Conservation (phyloP, 805 yeast genomes). For the Phaffomyces opuntiae region DNA sequence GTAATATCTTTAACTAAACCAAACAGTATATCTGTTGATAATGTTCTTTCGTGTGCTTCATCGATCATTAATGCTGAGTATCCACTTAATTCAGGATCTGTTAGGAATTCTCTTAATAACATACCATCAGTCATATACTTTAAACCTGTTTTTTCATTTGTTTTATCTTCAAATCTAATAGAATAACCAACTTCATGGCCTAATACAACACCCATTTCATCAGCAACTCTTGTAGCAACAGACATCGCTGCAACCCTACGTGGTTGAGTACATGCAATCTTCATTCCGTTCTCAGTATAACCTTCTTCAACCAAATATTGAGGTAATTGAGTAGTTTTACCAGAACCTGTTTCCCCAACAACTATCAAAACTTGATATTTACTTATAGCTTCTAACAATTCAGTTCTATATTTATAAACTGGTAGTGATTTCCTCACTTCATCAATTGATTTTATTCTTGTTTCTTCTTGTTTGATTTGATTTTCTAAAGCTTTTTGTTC, state of each 20-base stretch:
- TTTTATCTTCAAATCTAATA: constrained; percentile 78
- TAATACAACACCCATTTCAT: constrained; percentile 73
- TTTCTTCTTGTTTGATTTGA: constrained; percentile 25
- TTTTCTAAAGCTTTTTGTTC: constrained; percentile 31
- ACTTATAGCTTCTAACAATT: constrained; percentile 51
- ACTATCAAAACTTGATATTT: constrained; percentile 64
- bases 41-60: constrained; percentile 95
- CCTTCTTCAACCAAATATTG: constrained; percentile 84
- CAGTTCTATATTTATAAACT: constrained; percentile 55
- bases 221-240: constrained; percentile 87
- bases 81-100: constrained; percentile 59
- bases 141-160: constrained; percentile 56
- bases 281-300: constrained; percentile 49
- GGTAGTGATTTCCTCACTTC: constrained; percentile 64
- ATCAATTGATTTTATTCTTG: constrained; percentile 24
- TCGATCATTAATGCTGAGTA: constrained; percentile 89
- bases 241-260: constrained; percentile 92
- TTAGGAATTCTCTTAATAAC: constrained; percentile 75
- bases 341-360: constrained; percentile 90
- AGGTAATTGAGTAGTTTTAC: constrained; percentile 91
- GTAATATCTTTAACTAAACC: constrained; percentile 73
- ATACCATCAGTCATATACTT: constrained; percentile 97
- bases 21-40: constrained; percentile 79
- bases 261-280: constrained; percentile 88
- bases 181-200: constrained; percentile 88